phyloP scores from a whole-genome alignment of 2,329 filamentous ascomycete species.

The Coniochaeta ligniaria region DNA sequence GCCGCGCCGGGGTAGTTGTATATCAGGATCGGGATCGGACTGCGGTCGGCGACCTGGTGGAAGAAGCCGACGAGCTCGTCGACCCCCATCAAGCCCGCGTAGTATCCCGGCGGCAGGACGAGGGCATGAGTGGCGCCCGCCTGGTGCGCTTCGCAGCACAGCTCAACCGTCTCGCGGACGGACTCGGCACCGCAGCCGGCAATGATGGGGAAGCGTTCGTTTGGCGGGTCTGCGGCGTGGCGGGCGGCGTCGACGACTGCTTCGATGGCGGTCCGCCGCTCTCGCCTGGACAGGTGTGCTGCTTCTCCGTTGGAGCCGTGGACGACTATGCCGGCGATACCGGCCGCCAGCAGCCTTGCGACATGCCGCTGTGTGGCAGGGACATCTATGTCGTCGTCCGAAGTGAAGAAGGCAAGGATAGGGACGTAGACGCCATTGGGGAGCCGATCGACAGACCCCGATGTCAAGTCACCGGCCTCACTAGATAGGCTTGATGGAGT shows the following conservation, averaged over 20 bases:
- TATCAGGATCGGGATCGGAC: constrained; percentile 43
- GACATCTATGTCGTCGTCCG: constrained; percentile 44
- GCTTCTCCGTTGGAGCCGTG: constrained; percentile 64
- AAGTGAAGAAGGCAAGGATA: constrained; percentile 48
- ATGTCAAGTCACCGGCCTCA: background rate
- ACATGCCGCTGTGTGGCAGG: constrained; percentile 40
- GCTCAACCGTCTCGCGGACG: constrained; percentile 56
- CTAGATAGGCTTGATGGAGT: background rate
- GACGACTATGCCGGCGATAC: constrained; percentile 53
- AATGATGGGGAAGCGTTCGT: constrained; percentile 49
- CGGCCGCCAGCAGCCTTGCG: constrained; percentile 49
- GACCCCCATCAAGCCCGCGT: constrained; percentile 48
- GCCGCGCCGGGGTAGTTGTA: constrained; percentile 50
- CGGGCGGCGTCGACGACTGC: constrained; percentile 25
- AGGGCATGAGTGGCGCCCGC: constrained; percentile 61
- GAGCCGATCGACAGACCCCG: constrained; percentile 4
- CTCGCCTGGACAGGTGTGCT: constrained; percentile 53
- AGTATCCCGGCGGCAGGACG: constrained; percentile 62
- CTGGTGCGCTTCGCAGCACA: constrained; percentile 54
- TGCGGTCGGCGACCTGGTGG: constrained; percentile 42
- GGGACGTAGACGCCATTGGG: constrained; percentile 42
- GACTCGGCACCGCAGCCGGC: constrained; percentile 62
- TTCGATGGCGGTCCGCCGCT: constrained; percentile 49
- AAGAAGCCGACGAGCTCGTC: constrained; percentile 54
- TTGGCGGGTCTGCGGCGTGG: constrained; percentile 30